These are phyloP conservation scores for Wallacemonas rigidus DNA, from an alignment of 208 protist species.

Conservation along the genomic window DNA sequence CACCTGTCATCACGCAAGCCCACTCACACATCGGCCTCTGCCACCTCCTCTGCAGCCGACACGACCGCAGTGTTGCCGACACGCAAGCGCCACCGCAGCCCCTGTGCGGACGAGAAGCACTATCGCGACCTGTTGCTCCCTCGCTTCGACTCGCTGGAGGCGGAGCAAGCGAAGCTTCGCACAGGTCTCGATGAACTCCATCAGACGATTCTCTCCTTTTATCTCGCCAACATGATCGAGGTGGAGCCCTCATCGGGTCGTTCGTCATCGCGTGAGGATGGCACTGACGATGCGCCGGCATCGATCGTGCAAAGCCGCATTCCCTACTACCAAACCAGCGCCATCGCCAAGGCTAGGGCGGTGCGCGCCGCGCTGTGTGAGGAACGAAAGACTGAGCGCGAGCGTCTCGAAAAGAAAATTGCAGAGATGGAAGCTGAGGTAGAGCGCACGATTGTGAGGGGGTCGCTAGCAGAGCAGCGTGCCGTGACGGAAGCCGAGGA, in stretches of 20 bases:
- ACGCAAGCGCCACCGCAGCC: constrained; percentile 26
- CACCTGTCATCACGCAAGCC: too few relatives aligned
- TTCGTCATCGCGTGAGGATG: too few relatives aligned
- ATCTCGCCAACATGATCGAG: constrained; percentile 4
- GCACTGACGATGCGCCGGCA: neutral
- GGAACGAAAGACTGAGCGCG: neutral
- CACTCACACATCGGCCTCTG: too few relatives aligned
- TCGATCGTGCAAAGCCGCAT: constrained; percentile 6
- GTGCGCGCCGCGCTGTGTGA: constrained; percentile 11
- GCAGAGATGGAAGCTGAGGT: constrained; percentile 31
- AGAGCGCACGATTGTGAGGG: constrained; percentile 30
- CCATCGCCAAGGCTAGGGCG: constrained; percentile 21
- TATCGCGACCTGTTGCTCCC: constrained; percentile 22
- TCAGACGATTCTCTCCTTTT: constrained; percentile 8
- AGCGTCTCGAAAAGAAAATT: constrained; percentile 42
- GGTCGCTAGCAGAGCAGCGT: constrained; percentile 28
- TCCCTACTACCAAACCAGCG: constrained; percentile 23
- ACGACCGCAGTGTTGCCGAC: neutral
- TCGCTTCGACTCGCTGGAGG: constrained; percentile 4
- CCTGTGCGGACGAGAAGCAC: constrained; percentile 30
- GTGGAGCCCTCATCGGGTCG: neutral
- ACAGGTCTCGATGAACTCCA: neutral
- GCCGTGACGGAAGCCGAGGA: constrained; percentile 24
- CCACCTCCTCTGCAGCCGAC: neutral
- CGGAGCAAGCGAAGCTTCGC: constrained; percentile 6